Conservation (phyloP, 1,284 basidiomycete species). For the Macrocystidia cucumis region DNA sequence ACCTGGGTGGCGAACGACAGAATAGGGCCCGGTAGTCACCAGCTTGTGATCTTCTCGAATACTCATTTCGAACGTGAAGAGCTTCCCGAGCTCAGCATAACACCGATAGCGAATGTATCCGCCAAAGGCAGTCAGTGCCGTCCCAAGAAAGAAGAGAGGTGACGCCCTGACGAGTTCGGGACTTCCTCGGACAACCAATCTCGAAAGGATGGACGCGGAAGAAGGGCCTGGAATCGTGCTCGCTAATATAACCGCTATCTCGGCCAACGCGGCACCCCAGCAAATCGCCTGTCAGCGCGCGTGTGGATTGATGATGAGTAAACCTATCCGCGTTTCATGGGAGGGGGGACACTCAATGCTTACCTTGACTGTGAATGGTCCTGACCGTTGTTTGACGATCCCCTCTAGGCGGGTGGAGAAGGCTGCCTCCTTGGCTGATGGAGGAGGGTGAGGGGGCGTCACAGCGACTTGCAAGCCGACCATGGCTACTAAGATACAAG, state of each 20-base stretch:
- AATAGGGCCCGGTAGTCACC: conserved; percentile 31
- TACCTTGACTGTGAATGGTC: conserved; percentile 25
- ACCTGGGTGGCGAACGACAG: conserved; percentile 29
- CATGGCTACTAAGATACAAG: conserved; percentile 27
- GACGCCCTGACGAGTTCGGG: conserved; percentile 20
- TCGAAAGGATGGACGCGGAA: conserved; percentile 17
- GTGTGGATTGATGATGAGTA: neutral
- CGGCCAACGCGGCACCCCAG: conserved; percentile 26
- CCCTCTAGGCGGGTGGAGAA: conserved; percentile 24
- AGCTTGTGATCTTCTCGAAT: conserved; percentile 31
- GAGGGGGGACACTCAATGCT: neutral
- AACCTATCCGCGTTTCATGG: conserved; percentile 1
- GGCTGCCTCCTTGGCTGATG: conserved; percentile 21
- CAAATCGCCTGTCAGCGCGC: conserved; percentile 22
- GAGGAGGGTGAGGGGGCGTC: conserved; percentile 33
- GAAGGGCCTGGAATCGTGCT: conserved; percentile 14
- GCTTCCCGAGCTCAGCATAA: conserved; percentile 27
- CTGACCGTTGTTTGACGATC: conserved; percentile 23
- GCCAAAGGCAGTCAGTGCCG: conserved; percentile 20
- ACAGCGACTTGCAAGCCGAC: conserved; percentile 26
- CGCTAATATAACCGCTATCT: conserved; percentile 24
- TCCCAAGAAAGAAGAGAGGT: conserved; percentile 23
- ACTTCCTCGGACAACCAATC: conserved; percentile 16
- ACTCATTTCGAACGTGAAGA: conserved; percentile 36
- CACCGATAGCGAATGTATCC: conserved; percentile 27